Evolutionary conservation across 306 rosid species (phyloP), one percentile per base, ranked within the genome.

Genomic region (Prosopis cineraria): DNA sequence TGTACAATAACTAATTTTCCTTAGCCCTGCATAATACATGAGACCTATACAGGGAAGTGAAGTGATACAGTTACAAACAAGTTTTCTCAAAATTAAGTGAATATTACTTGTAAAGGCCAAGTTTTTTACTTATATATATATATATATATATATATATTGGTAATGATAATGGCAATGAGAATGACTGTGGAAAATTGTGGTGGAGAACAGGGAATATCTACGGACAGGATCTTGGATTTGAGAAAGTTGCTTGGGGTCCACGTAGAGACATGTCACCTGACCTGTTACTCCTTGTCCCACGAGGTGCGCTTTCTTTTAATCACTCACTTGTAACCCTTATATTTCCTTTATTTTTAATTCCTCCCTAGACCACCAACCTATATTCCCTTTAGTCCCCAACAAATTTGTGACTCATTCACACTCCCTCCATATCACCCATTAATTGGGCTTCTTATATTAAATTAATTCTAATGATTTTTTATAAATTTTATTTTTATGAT

Each of bases 211-310:
- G 93, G 97, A 6, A 95, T 95, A 31, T 92, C 98, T 12, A 95
- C 98, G 58, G 98, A 95, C 89, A 88, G 84, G 88, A 87, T 95
- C 47, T 39, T 92, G 9, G 98, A 95, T 71, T 90, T 88, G 85
- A 89, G 97, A 60, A 95, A 88, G 89, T 92, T 95, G 37, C 74
- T 95, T 52, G 90, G 83, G 0, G 98, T 89, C 0, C 95, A 95
- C 82, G 88, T 91, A 27, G 93, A 91, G 65, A 95, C 97, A 24
- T 95, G 98, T 65, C 95, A 92, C 73, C 78, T 92, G 76, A 95
- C 98, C 25, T 89, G 91, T 76, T 91, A 84, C 85, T 88, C 98
- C 65, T 43, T 95, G 0, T 84, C 96, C 25, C 98, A 95, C 45
- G 98, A 95, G 98, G 98, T 91, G 83, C 14, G 43, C 29, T 7